Evolutionary conservation across 257 asterid species (phyloP).

Genomic region (Mentha longifolia): DNA sequence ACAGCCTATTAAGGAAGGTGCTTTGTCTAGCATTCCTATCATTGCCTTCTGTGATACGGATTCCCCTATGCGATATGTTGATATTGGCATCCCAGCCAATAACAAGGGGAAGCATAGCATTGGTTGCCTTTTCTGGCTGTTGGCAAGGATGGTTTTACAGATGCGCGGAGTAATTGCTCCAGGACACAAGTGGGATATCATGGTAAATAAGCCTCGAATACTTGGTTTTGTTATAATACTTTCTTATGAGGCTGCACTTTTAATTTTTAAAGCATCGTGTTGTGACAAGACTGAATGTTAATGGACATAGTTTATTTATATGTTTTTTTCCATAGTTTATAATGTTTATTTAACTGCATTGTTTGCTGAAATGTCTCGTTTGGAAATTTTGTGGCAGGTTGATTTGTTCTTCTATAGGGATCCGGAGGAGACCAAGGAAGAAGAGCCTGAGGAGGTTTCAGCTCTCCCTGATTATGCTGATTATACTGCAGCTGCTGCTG

Average conservation of each 20-base stretch:
- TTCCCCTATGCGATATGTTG: constrained; percentile 55
- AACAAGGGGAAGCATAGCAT: constrained; percentile 62
- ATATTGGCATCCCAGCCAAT: constrained; percentile 60
- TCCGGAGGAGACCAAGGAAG: constrained; percentile 57
- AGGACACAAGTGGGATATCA: constrained; percentile 55
- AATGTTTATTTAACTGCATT: too few species aligned
- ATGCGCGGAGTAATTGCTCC: constrained; percentile 51
- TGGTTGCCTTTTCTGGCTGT: constrained; percentile 57
- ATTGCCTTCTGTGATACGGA: constrained; percentile 60
- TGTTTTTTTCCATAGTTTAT: too few species aligned
- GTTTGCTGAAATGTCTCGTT: neutral
- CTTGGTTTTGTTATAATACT: too few species aligned
- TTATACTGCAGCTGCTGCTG: constrained; percentile 33
- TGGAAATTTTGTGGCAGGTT: constrained; percentile 32
- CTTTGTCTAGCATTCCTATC: constrained; percentile 50
- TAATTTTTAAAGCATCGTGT: too few species aligned
- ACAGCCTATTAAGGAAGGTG: constrained; percentile 64
- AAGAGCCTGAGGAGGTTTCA: constrained; percentile 47
- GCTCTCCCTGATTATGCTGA: constrained; percentile 49
- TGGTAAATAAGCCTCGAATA: constrained; percentile 32
- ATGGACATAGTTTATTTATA: too few species aligned
- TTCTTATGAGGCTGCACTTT: too few species aligned
- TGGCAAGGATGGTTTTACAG: constrained; percentile 59
- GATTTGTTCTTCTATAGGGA: constrained; percentile 52
- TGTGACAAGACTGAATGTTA: too few species aligned